phyloP scores from a whole-genome alignment of 805 yeast genomes.

The Starmera caribaea region DNA sequence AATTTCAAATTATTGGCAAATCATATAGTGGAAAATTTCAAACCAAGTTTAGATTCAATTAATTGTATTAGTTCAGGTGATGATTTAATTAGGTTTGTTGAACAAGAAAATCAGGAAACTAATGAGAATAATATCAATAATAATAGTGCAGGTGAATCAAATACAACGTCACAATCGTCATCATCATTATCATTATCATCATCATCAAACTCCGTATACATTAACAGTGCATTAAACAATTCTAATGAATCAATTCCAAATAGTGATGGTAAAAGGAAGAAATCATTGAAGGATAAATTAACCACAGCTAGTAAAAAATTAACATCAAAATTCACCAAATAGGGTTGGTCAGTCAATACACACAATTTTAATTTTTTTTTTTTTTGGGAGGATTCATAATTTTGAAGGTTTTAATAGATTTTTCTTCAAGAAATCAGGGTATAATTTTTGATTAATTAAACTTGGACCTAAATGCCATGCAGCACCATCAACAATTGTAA shows the following conservation, averaged over 20 bases:
- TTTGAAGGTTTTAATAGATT: constrained; percentile 25
- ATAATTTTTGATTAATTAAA: constrained; percentile 23
- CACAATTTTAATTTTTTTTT: background rate
- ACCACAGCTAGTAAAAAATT: constrained; percentile 18
- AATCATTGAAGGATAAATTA: constrained; percentile 8
- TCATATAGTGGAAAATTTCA: constrained; percentile 10
- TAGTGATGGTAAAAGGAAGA: background rate
- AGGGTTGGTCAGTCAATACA: too few species aligned
- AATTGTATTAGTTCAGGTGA: background rate
- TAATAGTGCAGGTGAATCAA: too few species aligned
- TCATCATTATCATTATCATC: too few species aligned
- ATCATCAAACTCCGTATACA: too few species aligned
- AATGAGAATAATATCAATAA: background rate
- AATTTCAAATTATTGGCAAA: constrained; percentile 16
- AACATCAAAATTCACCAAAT: constrained; percentile 11
- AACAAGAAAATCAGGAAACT: background rate
- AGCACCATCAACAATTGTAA: constrained; percentile 83
- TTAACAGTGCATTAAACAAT: too few species aligned
- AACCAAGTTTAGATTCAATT: background rate
- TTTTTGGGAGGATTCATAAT: constrained; percentile 16
- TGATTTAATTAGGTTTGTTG: background rate
- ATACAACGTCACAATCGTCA: too few species aligned
- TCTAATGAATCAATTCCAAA: too few species aligned
- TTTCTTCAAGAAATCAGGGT: constrained; percentile 32
- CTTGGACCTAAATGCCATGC: constrained; percentile 69